These are phyloP conservation scores for Pleurotus eryngii DNA, from an alignment of 768 basidiomycete species.

Conservation along the genomic window DNA sequence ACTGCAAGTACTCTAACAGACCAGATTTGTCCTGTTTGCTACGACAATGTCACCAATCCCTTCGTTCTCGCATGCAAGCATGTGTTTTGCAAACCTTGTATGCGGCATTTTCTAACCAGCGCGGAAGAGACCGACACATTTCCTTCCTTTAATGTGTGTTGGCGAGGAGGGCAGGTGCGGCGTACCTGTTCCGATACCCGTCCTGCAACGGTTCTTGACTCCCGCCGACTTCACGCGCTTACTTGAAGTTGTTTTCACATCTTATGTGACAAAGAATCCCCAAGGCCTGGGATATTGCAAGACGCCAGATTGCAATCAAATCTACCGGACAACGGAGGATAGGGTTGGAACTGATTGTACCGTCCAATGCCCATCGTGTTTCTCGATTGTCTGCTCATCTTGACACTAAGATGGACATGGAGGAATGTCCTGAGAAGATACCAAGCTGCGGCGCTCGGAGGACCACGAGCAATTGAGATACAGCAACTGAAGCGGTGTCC, in stretches of 20 bases:
- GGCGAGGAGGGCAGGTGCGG: conserved; percentile 51
- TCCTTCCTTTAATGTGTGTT: conserved; percentile 69
- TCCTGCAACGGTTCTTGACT: conserved; percentile 49
- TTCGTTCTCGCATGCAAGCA: conserved; percentile 46
- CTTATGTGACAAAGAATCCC: conserved; percentile 52
- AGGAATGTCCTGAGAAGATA: conserved; percentile 48
- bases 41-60: conserved; percentile 37
- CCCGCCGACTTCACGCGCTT: conserved; percentile 48
- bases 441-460: conserved; percentile 18
- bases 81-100: conserved; percentile 44
- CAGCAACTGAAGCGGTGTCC: conserved; percentile 47
- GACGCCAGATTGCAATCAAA: conserved; percentile 68
- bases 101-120: conserved; percentile 40
- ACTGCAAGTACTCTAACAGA: neutral
- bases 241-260: conserved; percentile 51
- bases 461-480: conserved; percentile 29
- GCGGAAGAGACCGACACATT: conserved; percentile 45
- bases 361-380: conserved; percentile 12
- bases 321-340: conserved; percentile 40
- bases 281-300: conserved; percentile 64
- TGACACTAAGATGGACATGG: conserved; percentile 50
- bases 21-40: conserved; percentile 53
- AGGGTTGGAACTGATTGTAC: neutral
- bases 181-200: conserved; percentile 45
- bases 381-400: conserved; percentile 44